Percentiles rank a stretch among this genome's conserved stretches.
phyloP scores from a whole-genome alignment of 768 basidiomycete species.

The Leccinum truebloodii region DNA sequence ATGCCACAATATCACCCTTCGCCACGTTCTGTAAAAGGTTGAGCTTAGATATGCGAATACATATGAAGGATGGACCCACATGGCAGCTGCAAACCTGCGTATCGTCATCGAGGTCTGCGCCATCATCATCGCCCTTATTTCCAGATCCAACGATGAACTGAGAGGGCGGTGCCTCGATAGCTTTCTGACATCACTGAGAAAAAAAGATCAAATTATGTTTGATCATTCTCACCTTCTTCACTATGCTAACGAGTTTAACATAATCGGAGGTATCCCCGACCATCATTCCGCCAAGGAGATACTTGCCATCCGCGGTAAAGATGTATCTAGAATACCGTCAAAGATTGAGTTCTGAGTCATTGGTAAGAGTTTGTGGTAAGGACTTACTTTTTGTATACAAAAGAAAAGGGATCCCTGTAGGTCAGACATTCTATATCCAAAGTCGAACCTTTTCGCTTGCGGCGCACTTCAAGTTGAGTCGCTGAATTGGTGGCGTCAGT shows the following conservation, averaged over 20 bases:
- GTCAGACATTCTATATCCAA: slow-evolving; percentile 52
- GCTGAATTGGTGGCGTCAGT: slow-evolving; percentile 26
- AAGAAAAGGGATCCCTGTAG: slow-evolving; percentile 73
- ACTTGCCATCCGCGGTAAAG: slow-evolving; percentile 69
- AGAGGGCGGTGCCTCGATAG: slow-evolving; percentile 61
- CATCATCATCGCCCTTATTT: slow-evolving; percentile 53
- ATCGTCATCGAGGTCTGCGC: slow-evolving; percentile 69
- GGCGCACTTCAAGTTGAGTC: background rate
- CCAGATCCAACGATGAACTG: slow-evolving; percentile 63
- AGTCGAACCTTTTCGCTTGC: background rate
- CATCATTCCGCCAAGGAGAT: slow-evolving; percentile 78
- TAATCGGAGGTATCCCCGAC: slow-evolving; percentile 72
- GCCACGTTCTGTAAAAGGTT: slow-evolving; percentile 53
- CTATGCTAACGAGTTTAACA: slow-evolving; percentile 66
- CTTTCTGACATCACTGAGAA: slow-evolving; percentile 44
- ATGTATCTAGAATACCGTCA: slow-evolving; percentile 46
- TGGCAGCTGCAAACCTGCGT: slow-evolving; percentile 74
- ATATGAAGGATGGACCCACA: slow-evolving; percentile 30
- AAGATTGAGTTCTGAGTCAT: background rate
- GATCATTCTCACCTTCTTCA: slow-evolving; percentile 51
- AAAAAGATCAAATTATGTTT: background rate
- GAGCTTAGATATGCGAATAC: background rate
- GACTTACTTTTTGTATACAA: slow-evolving; percentile 64
- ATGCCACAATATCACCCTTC: slow-evolving; percentile 56
- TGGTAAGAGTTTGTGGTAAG: background rate